A percentile compares a stretch with the other conserved stretches of the same genome.
These are phyloP conservation scores for Aspergillus fijiensis DNA, from an alignment of 2,329 filamentous ascomycete genomes.

Conservation along the genomic window DNA sequence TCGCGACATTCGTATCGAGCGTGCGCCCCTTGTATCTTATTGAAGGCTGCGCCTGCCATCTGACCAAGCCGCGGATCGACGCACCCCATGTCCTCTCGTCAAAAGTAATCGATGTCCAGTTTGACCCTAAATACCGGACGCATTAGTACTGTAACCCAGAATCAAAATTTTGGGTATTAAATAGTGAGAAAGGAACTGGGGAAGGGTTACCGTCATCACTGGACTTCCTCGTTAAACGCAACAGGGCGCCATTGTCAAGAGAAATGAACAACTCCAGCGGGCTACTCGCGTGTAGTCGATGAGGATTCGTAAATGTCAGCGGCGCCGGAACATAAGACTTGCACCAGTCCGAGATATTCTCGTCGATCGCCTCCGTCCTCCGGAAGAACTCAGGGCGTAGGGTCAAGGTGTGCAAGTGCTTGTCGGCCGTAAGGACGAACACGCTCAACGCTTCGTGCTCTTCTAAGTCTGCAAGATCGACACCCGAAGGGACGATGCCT, in stretches of 20 bases:
- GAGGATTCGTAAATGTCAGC: conserved; percentile 74
- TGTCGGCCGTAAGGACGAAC: conserved; percentile 76
- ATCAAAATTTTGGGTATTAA: conserved; percentile 12
- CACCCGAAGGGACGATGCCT: conserved; percentile 70
- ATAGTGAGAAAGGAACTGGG: neutral
- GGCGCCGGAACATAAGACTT: conserved; percentile 72
- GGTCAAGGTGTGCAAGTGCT: conserved; percentile 79
- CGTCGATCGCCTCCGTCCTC: conserved; percentile 66
- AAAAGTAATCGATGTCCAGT: conserved; percentile 49
- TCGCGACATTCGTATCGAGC: conserved; percentile 45
- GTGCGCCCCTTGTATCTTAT: conserved; percentile 43
- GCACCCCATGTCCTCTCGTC: conserved; percentile 50
- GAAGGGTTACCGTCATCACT: conserved; percentile 49
- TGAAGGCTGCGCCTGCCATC: conserved; percentile 45
- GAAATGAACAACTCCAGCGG: conserved; percentile 75
- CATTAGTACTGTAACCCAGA: conserved; percentile 9
- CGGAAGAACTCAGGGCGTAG: conserved; percentile 80
- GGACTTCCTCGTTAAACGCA: conserved; percentile 67
- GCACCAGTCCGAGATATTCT: conserved; percentile 72
- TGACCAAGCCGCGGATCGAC: conserved; percentile 49
- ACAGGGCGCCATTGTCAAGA: conserved; percentile 47
- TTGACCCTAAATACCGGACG: conserved; percentile 30
- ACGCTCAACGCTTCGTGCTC: conserved; percentile 75
- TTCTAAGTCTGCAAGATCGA: conserved; percentile 77
- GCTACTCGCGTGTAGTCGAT: conserved; percentile 73